A percentile compares a stretch with the other conserved stretches of the same genome.
Evolutionary conservation across 257 asterid species (phyloP).

Genomic region (Nicotiana attenuata): DNA sequence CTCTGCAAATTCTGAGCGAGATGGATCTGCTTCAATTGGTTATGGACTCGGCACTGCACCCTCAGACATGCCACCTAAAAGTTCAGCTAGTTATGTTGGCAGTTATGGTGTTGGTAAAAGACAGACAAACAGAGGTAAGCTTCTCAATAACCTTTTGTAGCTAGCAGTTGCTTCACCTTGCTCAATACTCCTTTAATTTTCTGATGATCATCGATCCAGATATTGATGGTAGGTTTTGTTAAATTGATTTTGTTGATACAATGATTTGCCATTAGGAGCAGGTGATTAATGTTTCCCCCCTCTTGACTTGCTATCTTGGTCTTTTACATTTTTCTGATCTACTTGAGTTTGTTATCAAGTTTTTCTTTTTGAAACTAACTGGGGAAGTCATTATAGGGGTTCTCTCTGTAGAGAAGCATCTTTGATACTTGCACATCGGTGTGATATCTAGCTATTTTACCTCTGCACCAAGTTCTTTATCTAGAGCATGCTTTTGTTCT

Average conservation of each 20-base stretch:
- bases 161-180: background rate
- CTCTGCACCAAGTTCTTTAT: background rate
- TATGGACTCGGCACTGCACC: constrained; percentile 13
- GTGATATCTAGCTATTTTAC: background rate
- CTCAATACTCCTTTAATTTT: constrained; percentile 2
- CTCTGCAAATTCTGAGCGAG: constrained; percentile 17
- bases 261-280: background rate
- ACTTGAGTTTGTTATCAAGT: background rate
- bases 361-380: background rate
- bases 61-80: constrained; percentile 18
- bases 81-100: constrained; percentile 21
- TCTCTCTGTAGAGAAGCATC: background rate
- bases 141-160: constrained; percentile 3
- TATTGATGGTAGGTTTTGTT: background rate
- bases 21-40: constrained; percentile 22
- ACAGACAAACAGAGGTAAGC: constrained; percentile 20
- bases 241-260: background rate
- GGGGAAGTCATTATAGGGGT: background rate
- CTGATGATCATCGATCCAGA: background rate
- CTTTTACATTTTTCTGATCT: background rate
- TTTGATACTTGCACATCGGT: background rate
- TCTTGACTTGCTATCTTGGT: background rate
- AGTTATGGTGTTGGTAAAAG: constrained; percentile 21
- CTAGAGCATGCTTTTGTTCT: background rate
- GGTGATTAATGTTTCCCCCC: background rate